Evolutionary conservation across 441 rosid species (phyloP).

Genomic region (Daphne laureola): DNA sequence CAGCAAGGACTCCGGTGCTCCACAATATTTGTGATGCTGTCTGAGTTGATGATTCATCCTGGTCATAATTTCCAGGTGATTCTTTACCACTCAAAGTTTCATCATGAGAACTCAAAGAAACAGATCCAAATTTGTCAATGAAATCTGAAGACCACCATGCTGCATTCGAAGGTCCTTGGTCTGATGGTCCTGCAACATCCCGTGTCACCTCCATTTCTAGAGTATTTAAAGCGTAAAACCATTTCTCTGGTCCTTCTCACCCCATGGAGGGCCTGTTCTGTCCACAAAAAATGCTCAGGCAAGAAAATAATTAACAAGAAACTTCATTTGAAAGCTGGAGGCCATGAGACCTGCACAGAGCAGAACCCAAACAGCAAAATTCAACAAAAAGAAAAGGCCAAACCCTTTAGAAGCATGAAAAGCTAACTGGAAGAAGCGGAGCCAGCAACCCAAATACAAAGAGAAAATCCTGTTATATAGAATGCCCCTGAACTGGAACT

Average conservation of each 20-base stretch:
- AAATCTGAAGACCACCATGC: slow-evolving; percentile 87
- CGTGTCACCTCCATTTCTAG: slow-evolving; percentile 78
- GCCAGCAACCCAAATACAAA: too few species aligned
- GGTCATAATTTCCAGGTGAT: slow-evolving; percentile 56
- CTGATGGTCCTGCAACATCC: slow-evolving; percentile 67
- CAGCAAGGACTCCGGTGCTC: slow-evolving; percentile 84
- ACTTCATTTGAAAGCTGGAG: slow-evolving; percentile 36
- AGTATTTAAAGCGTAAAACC: slow-evolving; percentile 40
- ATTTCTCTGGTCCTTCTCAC: slow-evolving; percentile 54
- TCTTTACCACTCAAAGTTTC: slow-evolving; percentile 48
- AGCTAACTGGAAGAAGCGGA: neutral
- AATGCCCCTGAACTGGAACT: too few species aligned
- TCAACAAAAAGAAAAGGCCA: neutral
- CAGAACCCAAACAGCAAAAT: slow-evolving; percentile 13
- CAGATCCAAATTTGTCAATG: slow-evolving; percentile 70
- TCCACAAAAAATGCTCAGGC: slow-evolving; percentile 23
- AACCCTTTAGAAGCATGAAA: slow-evolving; percentile 3
- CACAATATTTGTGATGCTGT: slow-evolving; percentile 91
- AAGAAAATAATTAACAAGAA: slow-evolving; percentile 25
- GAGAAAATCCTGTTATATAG: too few species aligned
- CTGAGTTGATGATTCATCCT: slow-evolving; percentile 57
- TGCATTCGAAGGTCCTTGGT: slow-evolving; percentile 63
- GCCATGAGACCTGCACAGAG: slow-evolving; percentile 44
- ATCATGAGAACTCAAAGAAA: slow-evolving; percentile 72
- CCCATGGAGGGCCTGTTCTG: slow-evolving; percentile 38